Evolutionary conservation across 2,329 filamentous ascomycete genomes (phyloP), one percentile per base, ranked within the genome.

Genomic region (Botrytis byssoidea): DNA sequence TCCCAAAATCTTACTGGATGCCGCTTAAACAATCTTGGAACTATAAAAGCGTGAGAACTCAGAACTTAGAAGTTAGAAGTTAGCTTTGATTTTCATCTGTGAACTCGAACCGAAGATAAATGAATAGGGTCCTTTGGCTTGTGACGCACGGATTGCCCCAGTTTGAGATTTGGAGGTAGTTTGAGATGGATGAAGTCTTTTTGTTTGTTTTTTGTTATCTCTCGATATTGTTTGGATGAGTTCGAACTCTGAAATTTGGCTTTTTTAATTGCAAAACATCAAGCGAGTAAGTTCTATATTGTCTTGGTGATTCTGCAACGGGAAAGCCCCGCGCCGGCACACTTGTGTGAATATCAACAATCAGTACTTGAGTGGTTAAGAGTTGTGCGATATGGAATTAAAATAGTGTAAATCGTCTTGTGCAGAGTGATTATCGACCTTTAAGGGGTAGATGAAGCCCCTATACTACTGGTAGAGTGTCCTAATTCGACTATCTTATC

Each of bases 91-190:
- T 55, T 42, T 37, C 20, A 32, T 42, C 37, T 16, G 18, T 69
- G 48, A 32, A 35, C 42, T 48, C 44, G 42, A 63, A 18, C 60
- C 35, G 37, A 63, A 32, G 44, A 48, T 20, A 69, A 57, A 57
- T 57, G 25, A 55, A 57, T 37, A 69, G 48, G 66, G 48, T 20
- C 35, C 37, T 48, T 69, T 66, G 64, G 44, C 63, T 66, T 57
- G 66, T 40, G 46, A 61, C 68, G 68, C 68, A 70, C 55, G 55
- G 40, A 40, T 61, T 61, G 40, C 68, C 55, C 68, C 68, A 63
- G 66, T 63, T 60, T 70, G 68, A 70, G 37, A n/a, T 63, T 63
- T 40, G 37, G 37, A 57, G 51, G 51, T 16, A 70, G 51, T 70
- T 60, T 55, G 55, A 70, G 51, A 42, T 60, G 44, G 42, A 40